Evolutionary conservation across 2,329 filamentous ascomycete genomes (phyloP), one percentile per base, ranked within the genome.

Genomic region (Penicillium italicum): DNA sequence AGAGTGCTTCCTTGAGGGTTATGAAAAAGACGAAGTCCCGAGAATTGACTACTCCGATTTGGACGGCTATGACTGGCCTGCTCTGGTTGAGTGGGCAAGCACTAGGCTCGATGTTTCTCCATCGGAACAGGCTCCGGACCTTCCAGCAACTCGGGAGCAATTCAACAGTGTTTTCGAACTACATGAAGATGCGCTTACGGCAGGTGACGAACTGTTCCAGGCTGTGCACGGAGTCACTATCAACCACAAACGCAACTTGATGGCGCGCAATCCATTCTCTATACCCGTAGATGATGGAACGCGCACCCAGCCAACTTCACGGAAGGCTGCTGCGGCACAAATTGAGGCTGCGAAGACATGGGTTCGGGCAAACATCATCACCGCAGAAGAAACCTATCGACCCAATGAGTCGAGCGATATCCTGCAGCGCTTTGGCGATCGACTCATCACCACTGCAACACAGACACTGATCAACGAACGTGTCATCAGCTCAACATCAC

Each of bases 301-400:
- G 18, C 34, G 45, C 24, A 44, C 22, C n/a, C 45, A 44, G 47
- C 18, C 49, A 11, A 58, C 37, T 12, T 30, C 36, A 9, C 60
- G 56, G 20, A 64, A 64, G 51, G 36, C 51, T 18, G 60, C 69
- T 12, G 55, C 67, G 14, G 57, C 65, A 18, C 62, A 65, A 11
- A 59, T 76, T 4, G 70, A 74, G 4, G 63, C 71, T 8, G 76
- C 73, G 36, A 79, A 77, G 64, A 73, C 73, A n/a, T 80, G 76
- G 76, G 71, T 79, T 43, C 74, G 78, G 12, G 76, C 79, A 20
- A 79, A 79, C 38, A 64, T 79, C 28, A 65, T 78, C 33, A 77
- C 78, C 0, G 68, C 73, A 1, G 72, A 77, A 44, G 69, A 74
- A 20, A 68, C 64, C 2, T 80, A 79, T 59, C 60, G 73, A 36